Percentiles rank a stretch among this genome's conserved stretches.
These are phyloP conservation scores for Dictyophora rubrovolvata DNA, from an alignment of 768 basidiomycete genomes.

Conservation along the genomic window DNA sequence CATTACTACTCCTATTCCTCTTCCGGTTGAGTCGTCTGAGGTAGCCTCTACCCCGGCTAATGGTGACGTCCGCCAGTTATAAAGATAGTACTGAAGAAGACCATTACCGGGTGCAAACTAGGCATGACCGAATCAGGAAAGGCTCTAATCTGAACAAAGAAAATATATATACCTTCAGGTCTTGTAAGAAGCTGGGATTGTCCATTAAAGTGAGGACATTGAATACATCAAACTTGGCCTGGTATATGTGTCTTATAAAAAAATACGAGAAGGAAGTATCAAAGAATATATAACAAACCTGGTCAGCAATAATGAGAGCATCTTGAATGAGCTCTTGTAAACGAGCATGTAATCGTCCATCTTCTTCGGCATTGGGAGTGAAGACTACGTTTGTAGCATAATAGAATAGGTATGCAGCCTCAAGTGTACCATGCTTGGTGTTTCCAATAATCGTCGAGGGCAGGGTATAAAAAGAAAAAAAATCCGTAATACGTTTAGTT, in stretches of 20 bases:
- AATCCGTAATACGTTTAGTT: slow-evolving; percentile 82
- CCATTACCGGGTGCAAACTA: slow-evolving; percentile 94
- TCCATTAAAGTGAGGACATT: slow-evolving; percentile 96
- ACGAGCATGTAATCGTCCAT: slow-evolving; percentile 53
- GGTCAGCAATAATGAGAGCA: slow-evolving; percentile 69
- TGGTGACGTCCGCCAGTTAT: slow-evolving; percentile 85
- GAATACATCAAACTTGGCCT: slow-evolving; percentile 90
- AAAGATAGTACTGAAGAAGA: slow-evolving; percentile 82
- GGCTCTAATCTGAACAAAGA: not conserved
- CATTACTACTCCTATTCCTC: slow-evolving; percentile 87
- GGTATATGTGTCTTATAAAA: not conserved
- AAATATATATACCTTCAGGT: slow-evolving; percentile 55
- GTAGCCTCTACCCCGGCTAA: slow-evolving; percentile 59
- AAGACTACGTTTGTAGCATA: slow-evolving; percentile 80
- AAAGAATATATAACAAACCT: slow-evolving; percentile 22
- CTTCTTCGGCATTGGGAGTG: slow-evolving; percentile 47
- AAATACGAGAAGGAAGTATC: not conserved
- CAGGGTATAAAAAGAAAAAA: slow-evolving; percentile 94
- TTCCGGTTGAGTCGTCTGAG: slow-evolving; percentile 32
- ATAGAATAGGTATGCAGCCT: slow-evolving; percentile 94
- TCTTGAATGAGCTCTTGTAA: slow-evolving; percentile 67
- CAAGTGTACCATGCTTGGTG: slow-evolving; percentile 58
- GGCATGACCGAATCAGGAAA: not conserved
- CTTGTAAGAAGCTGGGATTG: slow-evolving; percentile 70
- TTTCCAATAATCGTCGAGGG: slow-evolving; percentile 87